Percentiles rank a stretch among this genome's conserved stretches.
These are phyloP conservation scores for Backusella macrospora DNA, from an alignment of 192 early-diverging fungal species.

Conservation along the genomic window DNA sequence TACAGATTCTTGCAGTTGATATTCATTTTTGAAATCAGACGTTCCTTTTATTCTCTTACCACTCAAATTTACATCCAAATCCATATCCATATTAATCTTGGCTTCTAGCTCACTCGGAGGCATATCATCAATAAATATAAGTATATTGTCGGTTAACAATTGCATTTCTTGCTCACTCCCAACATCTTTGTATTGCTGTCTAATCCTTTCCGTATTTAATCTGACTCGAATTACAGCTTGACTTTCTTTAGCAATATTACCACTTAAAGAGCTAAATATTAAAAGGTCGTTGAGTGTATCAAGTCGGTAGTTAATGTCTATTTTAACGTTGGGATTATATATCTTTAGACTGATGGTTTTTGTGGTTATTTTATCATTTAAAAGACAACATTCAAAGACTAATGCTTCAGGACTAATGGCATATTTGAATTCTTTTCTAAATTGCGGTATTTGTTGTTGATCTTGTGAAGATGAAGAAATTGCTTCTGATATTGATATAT, in stretches of 20 bases:
- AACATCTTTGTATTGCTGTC: not conserved
- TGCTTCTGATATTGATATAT: slow-evolving; percentile 4
- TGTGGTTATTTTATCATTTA: not conserved
- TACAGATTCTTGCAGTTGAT: not conserved
- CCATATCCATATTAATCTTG: not conserved
- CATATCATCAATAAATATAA: not conserved
- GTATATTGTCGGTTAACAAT: not conserved
- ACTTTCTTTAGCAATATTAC: not conserved
- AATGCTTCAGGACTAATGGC: slow-evolving; percentile 1
- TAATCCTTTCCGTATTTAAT: not conserved
- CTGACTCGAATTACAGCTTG: not conserved
- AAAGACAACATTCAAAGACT: not conserved
- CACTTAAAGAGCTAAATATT: slow-evolving; percentile 5
- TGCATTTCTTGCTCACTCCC: not conserved
- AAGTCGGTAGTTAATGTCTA: not conserved
- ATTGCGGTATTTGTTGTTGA: not conserved
- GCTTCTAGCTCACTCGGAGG: slow-evolving; percentile 1
- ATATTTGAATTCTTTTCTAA: slow-evolving; percentile 2
- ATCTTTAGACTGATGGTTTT: not conserved
- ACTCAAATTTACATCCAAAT: not conserved
- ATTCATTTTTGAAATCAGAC: not conserved
- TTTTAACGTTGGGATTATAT: not conserved
- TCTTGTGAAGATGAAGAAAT: not conserved
- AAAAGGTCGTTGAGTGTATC: not conserved
- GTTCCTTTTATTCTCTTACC: not conserved